Evolutionary conservation across 768 basidiomycete genomes (phyloP).

Genomic region (Tricholoma flavovirens): DNA sequence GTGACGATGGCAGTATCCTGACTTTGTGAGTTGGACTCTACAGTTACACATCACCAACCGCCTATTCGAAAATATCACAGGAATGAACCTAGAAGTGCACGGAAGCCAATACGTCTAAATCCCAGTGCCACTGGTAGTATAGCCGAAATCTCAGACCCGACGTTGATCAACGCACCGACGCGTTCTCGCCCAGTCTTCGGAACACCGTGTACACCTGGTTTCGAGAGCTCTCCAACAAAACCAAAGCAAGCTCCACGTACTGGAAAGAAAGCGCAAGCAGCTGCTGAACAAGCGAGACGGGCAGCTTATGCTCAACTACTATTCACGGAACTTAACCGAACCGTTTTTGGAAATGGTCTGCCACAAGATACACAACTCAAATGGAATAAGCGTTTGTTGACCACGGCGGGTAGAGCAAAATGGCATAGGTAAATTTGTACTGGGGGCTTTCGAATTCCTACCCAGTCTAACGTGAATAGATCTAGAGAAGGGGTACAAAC

Average conservation of each 20-base stretch:
- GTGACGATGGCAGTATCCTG: conserved; percentile 33
- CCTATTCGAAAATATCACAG: conserved; percentile 13
- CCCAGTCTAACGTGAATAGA: conserved; percentile 25
- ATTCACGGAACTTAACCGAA: conserved; percentile 55
- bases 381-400: conserved; percentile 63
- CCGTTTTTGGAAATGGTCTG: conserved; percentile 49
- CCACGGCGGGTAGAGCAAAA: conserved; percentile 66
- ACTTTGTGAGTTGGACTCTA: conserved; percentile 25
- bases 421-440: conserved; percentile 45
- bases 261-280: conserved; percentile 37
- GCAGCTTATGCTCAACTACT: conserved; percentile 50
- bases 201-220: not conserved
- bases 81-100: conserved; percentile 45
- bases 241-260: conserved; percentile 5
- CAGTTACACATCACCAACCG: not conserved
- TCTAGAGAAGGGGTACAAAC: conserved; percentile 53
- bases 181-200: not conserved
- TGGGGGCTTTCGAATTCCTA: not conserved
- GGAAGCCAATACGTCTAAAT: conserved; percentile 35
- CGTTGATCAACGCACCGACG: not conserved
- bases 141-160: not conserved
- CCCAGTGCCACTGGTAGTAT: conserved; percentile 7
- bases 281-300: conserved; percentile 38
- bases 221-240: not conserved
- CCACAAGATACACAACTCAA: conserved; percentile 50